Conservation (phyloP, 176 grass and related monocot genomes). For the Phoenix dactylifera region DNA sequence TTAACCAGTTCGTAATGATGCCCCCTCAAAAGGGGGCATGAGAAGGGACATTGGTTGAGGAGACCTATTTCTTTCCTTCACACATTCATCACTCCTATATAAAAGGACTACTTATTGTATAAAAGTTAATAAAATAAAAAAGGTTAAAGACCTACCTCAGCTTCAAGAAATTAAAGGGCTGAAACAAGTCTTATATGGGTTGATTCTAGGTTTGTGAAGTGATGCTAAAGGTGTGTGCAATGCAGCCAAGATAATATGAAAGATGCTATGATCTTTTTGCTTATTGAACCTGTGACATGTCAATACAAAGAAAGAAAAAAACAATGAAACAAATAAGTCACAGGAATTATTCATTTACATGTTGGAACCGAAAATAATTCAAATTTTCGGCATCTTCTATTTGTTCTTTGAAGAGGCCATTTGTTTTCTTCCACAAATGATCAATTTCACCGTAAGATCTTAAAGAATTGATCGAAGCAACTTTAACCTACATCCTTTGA, state of each 20-base stretch:
- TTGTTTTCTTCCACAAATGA: slow-evolving; percentile 40
- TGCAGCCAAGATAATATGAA: neutral
- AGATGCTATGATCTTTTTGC: neutral
- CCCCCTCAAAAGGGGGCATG: no score
- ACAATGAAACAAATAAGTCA: neutral
- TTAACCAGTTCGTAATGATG: no score
- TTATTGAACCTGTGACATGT: neutral
- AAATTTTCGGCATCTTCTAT: slow-evolving; percentile 47
- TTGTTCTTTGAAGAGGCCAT: slow-evolving; percentile 47
- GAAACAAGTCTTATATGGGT: no score
- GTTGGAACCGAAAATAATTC: neutral
- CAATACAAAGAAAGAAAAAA: neutral
- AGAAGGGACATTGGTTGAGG: no score
- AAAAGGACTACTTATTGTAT: no score
- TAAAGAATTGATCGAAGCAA: slow-evolving; percentile 56
- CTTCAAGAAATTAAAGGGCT: no score
- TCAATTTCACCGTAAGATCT: slow-evolving; percentile 29
- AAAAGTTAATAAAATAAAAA: no score
- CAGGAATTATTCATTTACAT: neutral
- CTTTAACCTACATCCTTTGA: slow-evolving; percentile 24
- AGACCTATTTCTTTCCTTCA: no score
- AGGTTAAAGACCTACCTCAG: no score
- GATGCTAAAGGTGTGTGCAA: neutral
- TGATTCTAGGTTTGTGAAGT: no score
- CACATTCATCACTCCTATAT: no score